Percentiles rank a stretch among this genome's conserved stretches.
These are phyloP conservation scores for Chloranthus sessilifolius DNA, from an alignment of 164 flowering plant species.

Conservation along the genomic window DNA sequence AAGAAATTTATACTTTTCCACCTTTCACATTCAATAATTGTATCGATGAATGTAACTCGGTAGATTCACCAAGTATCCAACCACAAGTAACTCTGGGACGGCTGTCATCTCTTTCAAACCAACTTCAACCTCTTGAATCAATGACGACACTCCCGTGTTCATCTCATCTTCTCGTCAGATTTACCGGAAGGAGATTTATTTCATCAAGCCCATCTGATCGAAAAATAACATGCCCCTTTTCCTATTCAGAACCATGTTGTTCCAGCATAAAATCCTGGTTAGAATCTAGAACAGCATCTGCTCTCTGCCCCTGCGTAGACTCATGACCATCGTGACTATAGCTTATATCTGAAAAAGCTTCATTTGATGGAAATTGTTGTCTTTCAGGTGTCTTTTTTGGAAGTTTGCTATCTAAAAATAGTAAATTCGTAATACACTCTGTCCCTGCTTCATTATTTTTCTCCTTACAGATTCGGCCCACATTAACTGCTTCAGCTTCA, in stretches of 20 bases:
- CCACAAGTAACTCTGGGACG: slow-evolving; percentile 2
- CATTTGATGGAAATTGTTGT: no score
- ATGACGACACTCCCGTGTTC: slow-evolving; percentile 4
- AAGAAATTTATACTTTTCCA: slow-evolving; percentile 1
- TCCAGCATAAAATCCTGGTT: slow-evolving; percentile 8
- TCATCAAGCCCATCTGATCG: slow-evolving; percentile 12
- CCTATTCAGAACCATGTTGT: slow-evolving; percentile 6
- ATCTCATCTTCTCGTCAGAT: slow-evolving; percentile 14
- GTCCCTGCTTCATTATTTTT: no score
- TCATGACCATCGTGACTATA: no score
- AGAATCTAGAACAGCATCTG: slow-evolving; percentile 13
- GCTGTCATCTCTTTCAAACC: slow-evolving; percentile 8
- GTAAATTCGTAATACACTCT: no score
- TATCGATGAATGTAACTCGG: slow-evolving; percentile 7
- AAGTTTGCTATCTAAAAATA: no score
- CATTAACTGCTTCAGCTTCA: no score
- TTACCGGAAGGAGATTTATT: slow-evolving; percentile 8
- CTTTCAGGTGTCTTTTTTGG: no score
- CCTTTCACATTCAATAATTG: background rate
- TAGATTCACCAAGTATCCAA: slow-evolving; percentile 4
- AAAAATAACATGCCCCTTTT: slow-evolving; percentile 6
- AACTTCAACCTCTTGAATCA: slow-evolving; percentile 6
- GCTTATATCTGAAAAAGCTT: no score
- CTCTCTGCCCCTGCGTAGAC: no score
- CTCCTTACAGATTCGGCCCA: background rate